phyloP scores from a whole-genome alignment of 2,329 filamentous ascomycete species.

The Chrysosporium keratinophilum region DNA sequence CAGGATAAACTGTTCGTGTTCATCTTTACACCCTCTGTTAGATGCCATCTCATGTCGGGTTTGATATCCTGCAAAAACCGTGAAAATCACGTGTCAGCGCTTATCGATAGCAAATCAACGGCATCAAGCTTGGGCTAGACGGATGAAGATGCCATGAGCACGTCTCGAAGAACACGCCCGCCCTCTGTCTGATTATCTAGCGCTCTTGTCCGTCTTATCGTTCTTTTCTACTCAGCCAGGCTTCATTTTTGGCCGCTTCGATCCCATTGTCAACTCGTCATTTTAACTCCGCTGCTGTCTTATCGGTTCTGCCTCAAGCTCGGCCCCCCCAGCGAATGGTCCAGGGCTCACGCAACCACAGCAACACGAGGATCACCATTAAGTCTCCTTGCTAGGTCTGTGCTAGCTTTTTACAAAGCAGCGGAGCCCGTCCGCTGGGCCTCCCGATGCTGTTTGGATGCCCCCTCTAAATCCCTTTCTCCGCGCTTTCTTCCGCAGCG shows the following conservation, averaged over 20 bases:
- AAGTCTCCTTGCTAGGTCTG: neutral
- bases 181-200: too few species aligned
- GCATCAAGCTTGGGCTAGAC: too few species aligned
- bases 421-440: slow-evolving; percentile 26
- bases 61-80: too few species aligned
- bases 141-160: neutral
- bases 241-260: neutral
- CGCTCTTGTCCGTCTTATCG: neutral
- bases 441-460: slow-evolving; percentile 56
- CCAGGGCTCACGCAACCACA: neutral
- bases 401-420: slow-evolving; percentile 10
- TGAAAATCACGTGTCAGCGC: too few species aligned
- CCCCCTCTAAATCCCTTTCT: slow-evolving; percentile 98
- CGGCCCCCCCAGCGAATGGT: neutral
- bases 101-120: too few species aligned
- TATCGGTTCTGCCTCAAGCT: neutral
- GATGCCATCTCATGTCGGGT: too few species aligned
- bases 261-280: neutral
- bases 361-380: neutral
- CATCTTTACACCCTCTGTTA: too few species aligned
- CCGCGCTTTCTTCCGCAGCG: slow-evolving; percentile 96
- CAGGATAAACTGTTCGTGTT: too few species aligned
- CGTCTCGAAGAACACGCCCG: neutral
- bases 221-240: neutral
- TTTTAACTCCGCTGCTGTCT: neutral